phyloP scores from a whole-genome alignment of 78 protist genomes.

The Dictyostelium intermedium region DNA sequence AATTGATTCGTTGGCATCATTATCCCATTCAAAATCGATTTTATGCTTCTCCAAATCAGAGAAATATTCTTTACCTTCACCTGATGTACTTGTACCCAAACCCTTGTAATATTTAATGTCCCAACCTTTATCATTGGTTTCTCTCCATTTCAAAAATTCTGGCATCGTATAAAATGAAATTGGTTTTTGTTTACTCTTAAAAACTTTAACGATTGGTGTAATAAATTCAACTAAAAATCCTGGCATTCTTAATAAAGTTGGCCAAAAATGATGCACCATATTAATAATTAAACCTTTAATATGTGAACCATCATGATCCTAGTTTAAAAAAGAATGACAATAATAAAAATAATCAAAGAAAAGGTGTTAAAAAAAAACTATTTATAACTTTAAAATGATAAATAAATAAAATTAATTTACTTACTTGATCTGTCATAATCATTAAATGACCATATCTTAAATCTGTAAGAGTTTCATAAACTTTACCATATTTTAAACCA shows the following conservation, averaged over 20 bases:
- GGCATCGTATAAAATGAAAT: conserved; percentile 66
- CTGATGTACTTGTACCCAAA: conserved; percentile 95
- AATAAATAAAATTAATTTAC: neutral
- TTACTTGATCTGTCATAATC: conserved; percentile 99
- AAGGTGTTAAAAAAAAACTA: no score
- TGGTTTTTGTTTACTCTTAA: neutral
- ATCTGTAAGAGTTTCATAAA: conserved; percentile 61
- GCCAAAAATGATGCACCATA: conserved; percentile 98
- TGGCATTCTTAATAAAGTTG: conserved; percentile 88
- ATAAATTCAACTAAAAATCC: conserved; percentile 97
- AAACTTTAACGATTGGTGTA: conserved; percentile 99
- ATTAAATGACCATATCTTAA: conserved; percentile 98
- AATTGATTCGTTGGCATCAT: conserved; percentile 83
- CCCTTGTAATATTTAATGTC: conserved; percentile 98
- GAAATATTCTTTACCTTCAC: conserved; percentile 98
- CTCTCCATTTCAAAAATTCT: conserved; percentile 91
- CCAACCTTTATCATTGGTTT: conserved; percentile 58
- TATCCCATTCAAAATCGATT: conserved; percentile 83
- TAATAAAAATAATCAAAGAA: no score
- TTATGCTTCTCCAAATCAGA: conserved; percentile 86
- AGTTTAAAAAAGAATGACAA: no score
- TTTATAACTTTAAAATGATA: no score
- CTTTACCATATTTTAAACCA: conserved; percentile 91
- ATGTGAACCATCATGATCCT: conserved; percentile 99
- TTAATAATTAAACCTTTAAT: conserved; percentile 99